Percentiles rank a stretch among this genome's conserved stretches.
Evolutionary conservation across 2,329 filamentous ascomycete genomes (phyloP).

Genomic region (Sordariomycetes sp.): DNA sequence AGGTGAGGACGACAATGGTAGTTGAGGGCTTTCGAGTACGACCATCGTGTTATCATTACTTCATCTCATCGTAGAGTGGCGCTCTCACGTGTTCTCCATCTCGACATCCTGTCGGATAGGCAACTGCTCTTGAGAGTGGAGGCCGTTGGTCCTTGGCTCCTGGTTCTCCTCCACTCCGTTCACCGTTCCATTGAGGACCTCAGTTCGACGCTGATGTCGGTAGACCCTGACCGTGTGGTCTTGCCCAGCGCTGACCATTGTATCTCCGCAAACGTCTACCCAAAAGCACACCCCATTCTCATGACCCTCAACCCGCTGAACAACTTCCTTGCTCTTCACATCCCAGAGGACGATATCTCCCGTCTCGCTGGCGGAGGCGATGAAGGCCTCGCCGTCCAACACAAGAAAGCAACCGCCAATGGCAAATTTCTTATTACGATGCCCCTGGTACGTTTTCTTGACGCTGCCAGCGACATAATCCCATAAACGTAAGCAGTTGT

Average conservation of each 20-base stretch:
- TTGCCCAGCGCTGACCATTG: conserved; percentile 48
- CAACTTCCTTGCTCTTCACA: conserved; percentile 71
- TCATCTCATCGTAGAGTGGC: neutral
- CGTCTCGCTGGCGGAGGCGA: conserved; percentile 81
- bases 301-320: conserved; percentile 55
- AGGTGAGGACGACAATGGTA: no score
- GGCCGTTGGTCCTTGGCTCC: neutral
- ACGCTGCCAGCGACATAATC: conserved; percentile 87
- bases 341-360: conserved; percentile 85
- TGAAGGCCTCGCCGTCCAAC: conserved; percentile 42
- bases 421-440: conserved; percentile 75
- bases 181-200: conserved; percentile 9
- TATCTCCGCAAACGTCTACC: conserved; percentile 50
- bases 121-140: neutral
- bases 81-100: neutral
- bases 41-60: conserved; percentile 2
- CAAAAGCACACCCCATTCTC: conserved; percentile 55
- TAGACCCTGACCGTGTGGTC: conserved; percentile 45
- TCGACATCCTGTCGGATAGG: conserved; percentile 1
- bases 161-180: conserved; percentile 26
- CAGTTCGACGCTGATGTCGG: conserved; percentile 17
- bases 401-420: conserved; percentile 77
- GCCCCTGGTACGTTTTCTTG: conserved; percentile 95
- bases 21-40: no score
- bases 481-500: conserved; percentile 86